Evolutionary conservation across 2,329 filamentous ascomycete species (phyloP).

Genomic region (Fusarium palustre): DNA sequence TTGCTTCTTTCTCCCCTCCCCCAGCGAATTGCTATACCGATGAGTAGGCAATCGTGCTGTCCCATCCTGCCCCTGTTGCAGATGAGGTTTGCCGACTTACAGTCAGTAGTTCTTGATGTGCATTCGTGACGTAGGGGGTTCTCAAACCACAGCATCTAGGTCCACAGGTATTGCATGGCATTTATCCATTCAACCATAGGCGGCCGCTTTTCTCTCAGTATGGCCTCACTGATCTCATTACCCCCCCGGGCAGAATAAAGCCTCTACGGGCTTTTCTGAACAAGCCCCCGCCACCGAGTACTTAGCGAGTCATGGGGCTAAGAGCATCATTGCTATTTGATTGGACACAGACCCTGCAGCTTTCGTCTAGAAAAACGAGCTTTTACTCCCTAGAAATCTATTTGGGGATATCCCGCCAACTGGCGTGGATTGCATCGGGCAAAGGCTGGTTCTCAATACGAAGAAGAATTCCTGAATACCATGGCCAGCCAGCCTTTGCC

Average conservation of each 20-base stretch:
- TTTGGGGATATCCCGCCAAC: conserved; percentile 47
- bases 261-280: conserved; percentile 36
- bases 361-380: conserved; percentile 48
- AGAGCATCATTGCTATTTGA: conserved; percentile 37
- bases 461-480: conserved; percentile 42
- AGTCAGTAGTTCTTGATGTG: conserved; percentile 23
- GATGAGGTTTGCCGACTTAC: conserved; percentile 31
- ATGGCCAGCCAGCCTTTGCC: conserved; percentile 35
- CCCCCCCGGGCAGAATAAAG: conserved; percentile 31
- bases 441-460: conserved; percentile 47
- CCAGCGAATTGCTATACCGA: neutral
- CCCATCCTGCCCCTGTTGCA: conserved; percentile 20
- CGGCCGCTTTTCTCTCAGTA: conserved; percentile 40
- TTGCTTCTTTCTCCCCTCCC: conserved; percentile 3
- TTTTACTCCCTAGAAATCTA: conserved; percentile 47
- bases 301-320: conserved; percentile 48
- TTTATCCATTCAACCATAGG: conserved; percentile 24
- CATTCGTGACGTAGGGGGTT: conserved; percentile 42
- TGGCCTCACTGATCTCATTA: conserved; percentile 45
- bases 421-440: conserved; percentile 45
- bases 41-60: conserved; percentile 3
- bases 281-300: conserved; percentile 42
- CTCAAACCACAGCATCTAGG: conserved; percentile 17
- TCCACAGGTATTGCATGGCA: conserved; percentile 18
- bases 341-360: conserved; percentile 43